A percentile compares a stretch with the other conserved stretches of the same genome.
These are phyloP conservation scores for Physcia stellaris DNA, from an alignment of 495 filamentous ascomycete species.

Conservation along the genomic window DNA sequence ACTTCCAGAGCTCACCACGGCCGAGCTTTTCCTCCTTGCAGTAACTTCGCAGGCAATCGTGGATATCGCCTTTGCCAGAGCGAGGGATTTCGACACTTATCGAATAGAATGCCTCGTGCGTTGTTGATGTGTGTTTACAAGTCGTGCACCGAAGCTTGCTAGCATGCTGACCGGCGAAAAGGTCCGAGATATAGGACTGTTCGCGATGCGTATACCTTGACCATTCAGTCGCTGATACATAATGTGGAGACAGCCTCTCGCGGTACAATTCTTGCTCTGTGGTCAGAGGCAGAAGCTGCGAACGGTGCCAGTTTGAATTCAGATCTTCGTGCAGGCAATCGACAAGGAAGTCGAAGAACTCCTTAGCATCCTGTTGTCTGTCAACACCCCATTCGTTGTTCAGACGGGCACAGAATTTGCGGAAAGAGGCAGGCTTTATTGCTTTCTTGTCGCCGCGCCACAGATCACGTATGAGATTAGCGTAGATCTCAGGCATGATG, in stretches of 20 bases:
- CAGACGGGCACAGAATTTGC: constrained; percentile 42
- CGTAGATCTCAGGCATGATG: constrained; percentile 60
- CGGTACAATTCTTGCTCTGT: constrained; percentile 47
- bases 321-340: constrained; percentile 64
- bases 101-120: constrained; percentile 57
- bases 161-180: constrained; percentile 60
- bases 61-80: constrained; percentile 33
- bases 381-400: constrained; percentile 46
- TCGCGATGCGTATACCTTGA: constrained; percentile 54
- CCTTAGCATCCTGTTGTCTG: constrained; percentile 65
- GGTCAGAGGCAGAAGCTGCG: constrained; percentile 43
- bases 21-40: constrained; percentile 52
- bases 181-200: constrained; percentile 48
- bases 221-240: constrained; percentile 55
- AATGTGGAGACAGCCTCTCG: constrained; percentile 44
- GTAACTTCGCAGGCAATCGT: constrained; percentile 54
- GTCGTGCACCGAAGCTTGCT: constrained; percentile 48
- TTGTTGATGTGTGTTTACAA: constrained; percentile 54
- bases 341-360: constrained; percentile 61
- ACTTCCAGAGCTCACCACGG: constrained; percentile 59
- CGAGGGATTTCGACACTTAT: constrained; percentile 54
- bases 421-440: constrained; percentile 37
- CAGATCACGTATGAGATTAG: constrained; percentile 59
- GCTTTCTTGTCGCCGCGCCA: constrained; percentile 58
- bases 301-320: constrained; percentile 49